Percentiles rank a stretch among this genome's conserved stretches.
These are phyloP conservation scores for Kurtzmaniella fragi DNA, from an alignment of 805 yeast species.

Conservation along the genomic window DNA sequence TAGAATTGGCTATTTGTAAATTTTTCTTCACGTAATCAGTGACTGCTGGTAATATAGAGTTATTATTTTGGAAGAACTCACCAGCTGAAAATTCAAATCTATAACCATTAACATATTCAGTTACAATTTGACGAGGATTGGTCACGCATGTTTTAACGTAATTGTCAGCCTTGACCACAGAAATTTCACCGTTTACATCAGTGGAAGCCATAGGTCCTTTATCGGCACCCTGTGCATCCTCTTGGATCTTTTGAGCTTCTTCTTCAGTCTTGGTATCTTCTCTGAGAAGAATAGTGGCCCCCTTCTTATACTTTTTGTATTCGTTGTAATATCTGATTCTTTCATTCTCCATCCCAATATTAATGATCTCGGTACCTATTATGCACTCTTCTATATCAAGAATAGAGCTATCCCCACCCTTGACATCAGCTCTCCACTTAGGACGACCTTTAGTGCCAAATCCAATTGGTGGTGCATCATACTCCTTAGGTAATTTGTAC, in stretches of 20 bases:
- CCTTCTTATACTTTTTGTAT: slow-evolving; percentile 53
- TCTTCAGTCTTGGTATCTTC: slow-evolving; percentile 57
- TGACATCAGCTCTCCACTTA: slow-evolving; percentile 48
- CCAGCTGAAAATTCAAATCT: slow-evolving; percentile 89
- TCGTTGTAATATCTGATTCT: slow-evolving; percentile 49
- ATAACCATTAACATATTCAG: slow-evolving; percentile 69
- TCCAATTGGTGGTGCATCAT: slow-evolving; percentile 68
- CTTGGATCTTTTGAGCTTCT: slow-evolving; percentile 10
- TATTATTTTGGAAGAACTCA: slow-evolving; percentile 94
- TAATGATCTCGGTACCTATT: slow-evolving; percentile 79
- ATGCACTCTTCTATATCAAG: slow-evolving; percentile 92
- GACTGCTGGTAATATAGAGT: slow-evolving; percentile 80
- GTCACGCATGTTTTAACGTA: slow-evolving; percentile 72
- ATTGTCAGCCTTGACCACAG: slow-evolving; percentile 19
- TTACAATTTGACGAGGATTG: slow-evolving; percentile 70
- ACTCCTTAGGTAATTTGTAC: slow-evolving; percentile 35
- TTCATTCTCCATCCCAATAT: slow-evolving; percentile 68
- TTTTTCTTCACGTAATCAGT: slow-evolving; percentile 77
- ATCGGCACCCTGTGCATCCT: too few species aligned
- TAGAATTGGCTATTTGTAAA: slow-evolving; percentile 37
- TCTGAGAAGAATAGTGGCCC: slow-evolving; percentile 82
- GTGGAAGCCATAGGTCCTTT: slow-evolving; percentile 23
- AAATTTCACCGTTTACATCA: slow-evolving; percentile 32
- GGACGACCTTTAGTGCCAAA: slow-evolving; percentile 86
- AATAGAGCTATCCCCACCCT: slow-evolving; percentile 59